Percentiles rank a stretch among this genome's conserved stretches.
Evolutionary conservation across 1,284 basidiomycete species (phyloP).

Genomic region (Fereydounia khargensis): DNA sequence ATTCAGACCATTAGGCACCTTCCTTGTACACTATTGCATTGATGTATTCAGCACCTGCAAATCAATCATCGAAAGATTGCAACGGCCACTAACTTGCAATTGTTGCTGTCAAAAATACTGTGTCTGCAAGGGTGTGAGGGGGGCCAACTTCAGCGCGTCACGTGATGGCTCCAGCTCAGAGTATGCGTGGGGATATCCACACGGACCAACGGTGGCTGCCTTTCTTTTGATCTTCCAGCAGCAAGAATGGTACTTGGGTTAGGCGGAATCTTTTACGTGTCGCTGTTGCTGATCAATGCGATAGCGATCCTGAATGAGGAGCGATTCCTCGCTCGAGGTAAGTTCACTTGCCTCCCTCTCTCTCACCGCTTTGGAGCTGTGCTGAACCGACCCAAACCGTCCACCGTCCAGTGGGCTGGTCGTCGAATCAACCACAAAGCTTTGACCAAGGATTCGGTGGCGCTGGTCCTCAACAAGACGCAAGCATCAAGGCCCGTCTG

Average conservation of each 20-base stretch:
- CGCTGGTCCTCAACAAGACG: conserved; percentile 17
- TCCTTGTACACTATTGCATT: no score
- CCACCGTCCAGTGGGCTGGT: conserved; percentile 77
- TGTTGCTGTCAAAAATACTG: no score
- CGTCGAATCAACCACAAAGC: conserved; percentile 50
- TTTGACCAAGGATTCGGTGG: conserved; percentile 33
- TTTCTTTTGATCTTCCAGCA: conserved; percentile 1
- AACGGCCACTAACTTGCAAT: no score
- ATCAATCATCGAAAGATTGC: no score
- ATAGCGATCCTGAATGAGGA: conserved; percentile 93
- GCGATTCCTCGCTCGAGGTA: conserved; percentile 86
- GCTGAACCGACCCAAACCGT: no score
- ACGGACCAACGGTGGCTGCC: no score
- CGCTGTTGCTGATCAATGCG: conserved; percentile 81
- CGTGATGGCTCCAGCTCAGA: no score
- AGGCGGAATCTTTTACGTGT: conserved; percentile 60
- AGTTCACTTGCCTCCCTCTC: conserved; percentile 53
- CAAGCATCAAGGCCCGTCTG: conserved; percentile 75
- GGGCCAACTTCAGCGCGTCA: no score
- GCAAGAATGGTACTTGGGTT: conserved; percentile 34
- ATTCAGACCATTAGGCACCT: background rate
- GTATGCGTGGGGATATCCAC: no score
- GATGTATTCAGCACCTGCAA: no score
- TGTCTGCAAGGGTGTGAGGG: no score
- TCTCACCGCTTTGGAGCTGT: no score